These are phyloP conservation scores for Exidia glandulosa DNA, from an alignment of 768 basidiomycete genomes.

Conservation along the genomic window DNA sequence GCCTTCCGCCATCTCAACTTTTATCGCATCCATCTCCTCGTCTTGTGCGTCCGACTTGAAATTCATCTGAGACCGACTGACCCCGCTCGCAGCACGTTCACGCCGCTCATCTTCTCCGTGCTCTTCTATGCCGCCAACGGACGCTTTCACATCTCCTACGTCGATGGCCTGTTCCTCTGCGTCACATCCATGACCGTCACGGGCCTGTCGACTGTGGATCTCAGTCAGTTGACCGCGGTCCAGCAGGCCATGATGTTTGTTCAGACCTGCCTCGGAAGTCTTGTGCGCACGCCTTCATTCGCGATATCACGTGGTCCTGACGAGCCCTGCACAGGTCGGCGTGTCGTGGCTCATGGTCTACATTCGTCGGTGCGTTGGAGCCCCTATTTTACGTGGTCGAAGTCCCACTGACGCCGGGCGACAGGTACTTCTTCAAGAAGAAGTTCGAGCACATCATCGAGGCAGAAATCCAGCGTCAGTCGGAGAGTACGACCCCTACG, in stretches of 20 bases:
- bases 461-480: conserved; percentile 23
- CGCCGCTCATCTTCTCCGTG: conserved; percentile 65
- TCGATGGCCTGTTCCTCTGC: conserved; percentile 69
- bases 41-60: conserved; percentile 33
- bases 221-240: conserved; percentile 56
- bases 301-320: conserved; percentile 1
- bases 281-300: conserved; percentile 34
- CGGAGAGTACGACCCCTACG: conserved; percentile 2
- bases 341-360: conserved; percentile 81
- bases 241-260: conserved; percentile 62
- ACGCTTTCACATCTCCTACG: conserved; percentile 51
- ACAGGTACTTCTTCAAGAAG: conserved; percentile 57
- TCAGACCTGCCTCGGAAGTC: conserved; percentile 68
- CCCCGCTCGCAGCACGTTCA: conserved; percentile 45
- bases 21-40: conserved; percentile 35
- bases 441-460: conserved; percentile 54
- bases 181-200: conserved; percentile 69
- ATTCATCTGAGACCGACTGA: conserved; percentile 4
- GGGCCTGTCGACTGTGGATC: conserved; percentile 58
- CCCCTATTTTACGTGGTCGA: neutral
- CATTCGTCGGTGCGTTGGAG: conserved; percentile 46
- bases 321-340: conserved; percentile 36
- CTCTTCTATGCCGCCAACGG: conserved; percentile 84
- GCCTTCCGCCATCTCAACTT: conserved; percentile 29
- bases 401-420: conserved; percentile 1